Evolutionary conservation across 805 yeast species (phyloP).

Genomic region (Ogataea dorogensis): DNA sequence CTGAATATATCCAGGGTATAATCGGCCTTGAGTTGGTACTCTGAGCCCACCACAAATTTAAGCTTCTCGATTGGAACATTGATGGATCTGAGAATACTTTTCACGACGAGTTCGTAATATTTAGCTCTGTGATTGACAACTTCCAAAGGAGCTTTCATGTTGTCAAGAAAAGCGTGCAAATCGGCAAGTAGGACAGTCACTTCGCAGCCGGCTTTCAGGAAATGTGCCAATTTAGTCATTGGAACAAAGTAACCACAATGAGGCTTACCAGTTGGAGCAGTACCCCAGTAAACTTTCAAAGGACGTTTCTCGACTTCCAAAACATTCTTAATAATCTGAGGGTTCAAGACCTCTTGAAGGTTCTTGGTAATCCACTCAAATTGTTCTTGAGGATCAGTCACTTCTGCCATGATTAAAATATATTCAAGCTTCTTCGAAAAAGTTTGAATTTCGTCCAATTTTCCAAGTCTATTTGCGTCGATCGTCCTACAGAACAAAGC

Average conservation of each 20-base stretch:
- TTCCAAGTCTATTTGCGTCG: conserved; percentile 8
- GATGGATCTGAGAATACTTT: conserved; percentile 79
- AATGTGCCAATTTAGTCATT: conserved; percentile 94
- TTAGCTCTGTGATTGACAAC: conserved; percentile 85
- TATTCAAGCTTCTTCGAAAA: conserved; percentile 4
- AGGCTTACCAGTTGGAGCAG: conserved; percentile 98
- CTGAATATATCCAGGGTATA: conserved; percentile 90
- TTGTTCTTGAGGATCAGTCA: conserved; percentile 54
- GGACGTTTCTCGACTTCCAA: conserved; percentile 81
- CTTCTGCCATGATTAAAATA: conserved; percentile 19
- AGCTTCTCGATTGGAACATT: conserved; percentile 91
- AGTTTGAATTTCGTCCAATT: neutral
- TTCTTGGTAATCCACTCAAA: conserved; percentile 76
- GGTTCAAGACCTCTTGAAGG: conserved; percentile 89
- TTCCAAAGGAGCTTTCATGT: conserved; percentile 97
- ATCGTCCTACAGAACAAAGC: conserved; percentile 43
- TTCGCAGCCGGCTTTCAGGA: conserved; percentile 93
- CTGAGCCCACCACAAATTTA: conserved; percentile 80
- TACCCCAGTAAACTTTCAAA: conserved; percentile 93
- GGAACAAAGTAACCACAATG: conserved; percentile 99
- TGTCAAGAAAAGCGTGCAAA: conserved; percentile 93
- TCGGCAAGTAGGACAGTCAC: conserved; percentile 91
- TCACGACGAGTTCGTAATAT: conserved; percentile 82
- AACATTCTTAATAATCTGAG: conserved; percentile 80
- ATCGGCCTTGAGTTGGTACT: conserved; percentile 76